Evolutionary conservation across 352 stramenopile species (phyloP).

Genomic region (Phytophthora palmivora): DNA sequence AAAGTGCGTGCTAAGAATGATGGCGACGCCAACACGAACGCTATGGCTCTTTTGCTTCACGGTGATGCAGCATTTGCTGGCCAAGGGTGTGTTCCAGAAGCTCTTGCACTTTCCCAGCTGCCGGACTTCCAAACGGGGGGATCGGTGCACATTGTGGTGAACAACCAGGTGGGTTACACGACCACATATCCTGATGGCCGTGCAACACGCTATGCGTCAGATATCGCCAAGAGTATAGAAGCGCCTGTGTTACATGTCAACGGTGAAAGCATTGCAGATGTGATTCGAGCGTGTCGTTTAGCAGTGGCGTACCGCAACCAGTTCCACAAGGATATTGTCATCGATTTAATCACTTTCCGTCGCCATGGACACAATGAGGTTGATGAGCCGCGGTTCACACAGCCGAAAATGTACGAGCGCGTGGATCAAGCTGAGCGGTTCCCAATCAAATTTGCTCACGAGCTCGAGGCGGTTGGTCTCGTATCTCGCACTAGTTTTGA

Average conservation of each 20-base stretch:
- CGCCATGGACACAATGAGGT: constrained; percentile 92
- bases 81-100: constrained; percentile 86
- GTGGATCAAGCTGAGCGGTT: constrained; percentile 74
- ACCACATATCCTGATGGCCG: constrained; percentile 83
- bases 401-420: constrained; percentile 88
- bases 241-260: constrained; percentile 91
- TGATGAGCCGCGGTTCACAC: constrained; percentile 89
- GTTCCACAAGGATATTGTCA: constrained; percentile 89
- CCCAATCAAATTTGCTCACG: constrained; percentile 71
- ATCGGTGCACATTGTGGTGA: constrained; percentile 89
- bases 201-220: constrained; percentile 85
- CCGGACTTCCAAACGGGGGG: constrained; percentile 80
- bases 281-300: constrained; percentile 77
- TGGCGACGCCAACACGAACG: constrained; percentile 41
- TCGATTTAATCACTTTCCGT: constrained; percentile 87
- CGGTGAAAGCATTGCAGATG: constrained; percentile 77
- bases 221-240: constrained; percentile 86
- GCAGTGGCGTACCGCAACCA: constrained; percentile 84
- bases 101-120: constrained; percentile 76
- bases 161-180: constrained; percentile 93
- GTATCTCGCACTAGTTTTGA: constrained; percentile 64
- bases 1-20: constrained; percentile 89
- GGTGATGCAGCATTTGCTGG: constrained; percentile 89
- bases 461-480: constrained; percentile 65
- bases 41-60: constrained; percentile 88